A percentile compares a stretch with the other conserved stretches of the same genome.
These are phyloP conservation scores for Starmerella scarabaei DNA, from an alignment of 805 yeast species.

Conservation along the genomic window DNA sequence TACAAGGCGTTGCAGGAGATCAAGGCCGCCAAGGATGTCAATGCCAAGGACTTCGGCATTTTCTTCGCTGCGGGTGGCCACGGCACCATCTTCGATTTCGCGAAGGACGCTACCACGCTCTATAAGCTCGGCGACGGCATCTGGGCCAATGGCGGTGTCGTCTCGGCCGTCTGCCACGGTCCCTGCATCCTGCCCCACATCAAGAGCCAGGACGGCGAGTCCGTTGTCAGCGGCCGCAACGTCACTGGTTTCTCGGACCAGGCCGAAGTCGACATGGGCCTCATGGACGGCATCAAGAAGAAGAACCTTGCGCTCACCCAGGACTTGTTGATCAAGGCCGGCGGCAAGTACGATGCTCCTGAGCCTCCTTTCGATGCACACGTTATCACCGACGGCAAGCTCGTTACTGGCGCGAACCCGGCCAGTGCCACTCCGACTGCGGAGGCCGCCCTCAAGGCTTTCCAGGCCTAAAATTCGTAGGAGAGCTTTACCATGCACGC, in stretches of 20 bases:
- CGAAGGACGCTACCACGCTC: conserved; percentile 34
- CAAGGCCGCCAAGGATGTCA: conserved; percentile 39
- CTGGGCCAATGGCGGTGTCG: conserved; percentile 41
- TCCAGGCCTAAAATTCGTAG: conserved; percentile 1
- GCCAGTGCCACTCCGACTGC: conserved; percentile 43
- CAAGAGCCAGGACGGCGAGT: conserved; percentile 32
- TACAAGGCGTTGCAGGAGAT: conserved; percentile 30
- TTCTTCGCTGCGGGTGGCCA: conserved; percentile 59
- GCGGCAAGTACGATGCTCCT: conserved; percentile 34
- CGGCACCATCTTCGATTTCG: conserved; percentile 47
- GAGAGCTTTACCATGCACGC: no score
- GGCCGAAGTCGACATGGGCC: conserved; percentile 35
- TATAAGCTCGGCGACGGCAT: conserved; percentile 36
- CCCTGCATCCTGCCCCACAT: conserved; percentile 45
- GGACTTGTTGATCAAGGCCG: conserved; percentile 25
- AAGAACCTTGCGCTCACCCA: conserved; percentile 29
- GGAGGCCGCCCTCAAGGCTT: conserved; percentile 24
- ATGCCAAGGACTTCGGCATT: conserved; percentile 38
- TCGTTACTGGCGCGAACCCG: conserved; percentile 58
- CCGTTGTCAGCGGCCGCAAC: conserved; percentile 40
- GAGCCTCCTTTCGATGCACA: conserved; percentile 31
- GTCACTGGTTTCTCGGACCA: conserved; percentile 49
- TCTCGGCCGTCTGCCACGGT: conserved; percentile 58
- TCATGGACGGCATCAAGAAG: conserved; percentile 24
- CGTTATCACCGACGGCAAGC: conserved; percentile 41